Evolutionary conservation across 1,284 basidiomycete genomes (phyloP), one percentile per base, ranked within the genome.

Genomic region (Trichosporon sp.): DNA sequence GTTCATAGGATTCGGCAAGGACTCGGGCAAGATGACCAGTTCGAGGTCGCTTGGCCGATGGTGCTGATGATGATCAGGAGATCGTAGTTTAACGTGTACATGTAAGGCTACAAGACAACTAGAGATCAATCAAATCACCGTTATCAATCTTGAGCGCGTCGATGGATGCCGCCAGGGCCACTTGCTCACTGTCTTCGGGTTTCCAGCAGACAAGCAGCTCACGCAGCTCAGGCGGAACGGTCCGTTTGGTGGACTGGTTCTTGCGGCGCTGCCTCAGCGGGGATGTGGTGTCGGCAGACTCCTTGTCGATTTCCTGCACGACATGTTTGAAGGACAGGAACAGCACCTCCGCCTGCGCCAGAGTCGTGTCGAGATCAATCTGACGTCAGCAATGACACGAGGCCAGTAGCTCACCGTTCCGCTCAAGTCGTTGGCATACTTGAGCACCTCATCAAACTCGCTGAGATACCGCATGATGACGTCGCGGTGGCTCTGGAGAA

Each of bases 371-470:
- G 21, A 97, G 88, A 80, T 97, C 95, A 76, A 98, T 95, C 70
- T 84, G 73, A 2, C 6, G 66, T 72, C 56, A 76, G 68, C 70
- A 35, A 26, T 26, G 26, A 26, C 26, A 26, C 26, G 26, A 26
- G 26, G 26, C 26, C 26, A 26, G 26, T 26, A 16, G 77, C 83
- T 74, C 66, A 84, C 83, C 16, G 93, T 94, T 88, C 94, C 94
- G 81, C 91, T 93, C 68, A 96, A 88, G 77, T 96, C 93, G 78
- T 96, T 96, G 85, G 93, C 94, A 77, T 96, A 96, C 89, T 96
- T 96, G 78, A 97, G 85, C 11, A 96, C 81, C 75, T 84, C 83
- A 71, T 84, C 83, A 73, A 84, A 84, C 87, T 98, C 93, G 43
- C 92, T 89, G 3, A 99, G 88, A 82, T 99, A 98, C 12, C 96